phyloP scores from a whole-genome alignment of 352 stramenopile genomes.

The Phytopythium litorale region DNA sequence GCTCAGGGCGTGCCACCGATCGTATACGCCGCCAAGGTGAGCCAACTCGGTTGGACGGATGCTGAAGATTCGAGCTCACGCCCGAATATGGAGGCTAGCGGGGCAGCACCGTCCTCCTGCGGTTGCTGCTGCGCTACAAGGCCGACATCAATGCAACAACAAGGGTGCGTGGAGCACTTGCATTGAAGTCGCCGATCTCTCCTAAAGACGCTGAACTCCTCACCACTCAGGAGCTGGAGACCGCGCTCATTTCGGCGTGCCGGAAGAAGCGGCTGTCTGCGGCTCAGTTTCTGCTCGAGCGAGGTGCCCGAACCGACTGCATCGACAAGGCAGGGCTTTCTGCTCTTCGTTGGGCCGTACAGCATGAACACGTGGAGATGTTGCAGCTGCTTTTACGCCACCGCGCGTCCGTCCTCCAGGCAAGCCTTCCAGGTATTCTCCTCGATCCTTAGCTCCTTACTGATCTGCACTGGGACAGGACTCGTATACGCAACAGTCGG shows the following conservation, averaged over 20 bases:
- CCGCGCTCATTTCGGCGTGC: slow-evolving; percentile 43
- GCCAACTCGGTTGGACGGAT: background rate
- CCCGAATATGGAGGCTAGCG: slow-evolving; percentile 12
- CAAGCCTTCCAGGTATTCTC: slow-evolving; percentile 3
- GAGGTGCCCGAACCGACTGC: slow-evolving; percentile 29
- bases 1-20: slow-evolving; percentile 48
- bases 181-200: background rate
- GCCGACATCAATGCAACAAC: slow-evolving; percentile 53
- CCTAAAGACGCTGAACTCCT: background rate
- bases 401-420: slow-evolving; percentile 36
- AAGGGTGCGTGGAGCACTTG: slow-evolving; percentile 16
- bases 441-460: background rate
- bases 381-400: slow-evolving; percentile 33
- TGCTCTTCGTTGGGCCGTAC: slow-evolving; percentile 44
- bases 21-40: slow-evolving; percentile 55
- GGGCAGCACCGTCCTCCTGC: slow-evolving; percentile 41
- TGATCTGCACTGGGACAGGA: slow-evolving; percentile 13
- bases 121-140: slow-evolving; percentile 50
- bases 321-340: slow-evolving; percentile 45
- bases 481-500: slow-evolving; percentile 41
- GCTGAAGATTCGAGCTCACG: background rate
- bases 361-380: slow-evolving; percentile 29
- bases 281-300: slow-evolving; percentile 39
- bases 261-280: slow-evolving; percentile 35
- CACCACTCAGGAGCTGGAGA: slow-evolving; percentile 34